Percentiles rank a stretch among this genome's conserved stretches.
Evolutionary conservation across 805 yeast genomes (phyloP).

Genomic region (Ogataea angusta): DNA sequence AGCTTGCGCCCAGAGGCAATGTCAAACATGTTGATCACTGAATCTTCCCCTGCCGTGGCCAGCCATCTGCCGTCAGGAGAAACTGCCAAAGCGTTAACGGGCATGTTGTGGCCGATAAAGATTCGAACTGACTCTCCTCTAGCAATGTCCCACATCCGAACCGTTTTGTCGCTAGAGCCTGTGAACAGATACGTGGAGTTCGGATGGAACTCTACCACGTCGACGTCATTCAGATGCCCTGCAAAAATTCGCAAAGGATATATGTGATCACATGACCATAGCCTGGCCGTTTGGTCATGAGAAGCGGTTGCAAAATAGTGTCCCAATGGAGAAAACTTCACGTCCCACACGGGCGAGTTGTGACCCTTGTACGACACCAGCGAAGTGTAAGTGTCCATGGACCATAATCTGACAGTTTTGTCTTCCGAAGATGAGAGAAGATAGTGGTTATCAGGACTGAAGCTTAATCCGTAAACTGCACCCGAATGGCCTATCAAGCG

Average conservation of each 20-base stretch:
- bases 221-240: conserved; percentile 96
- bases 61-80: conserved; percentile 97
- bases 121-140: conserved; percentile 87
- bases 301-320: conserved; percentile 98
- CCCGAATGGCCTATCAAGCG: conserved; percentile 90
- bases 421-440: conserved; percentile 86
- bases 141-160: conserved; percentile 96
- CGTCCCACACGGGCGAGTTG: conserved; percentile 97
- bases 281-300: conserved; percentile 94
- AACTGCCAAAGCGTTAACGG: conserved; percentile 79
- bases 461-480: conserved; percentile 84
- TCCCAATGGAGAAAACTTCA: conserved; percentile 88
- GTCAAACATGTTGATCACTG: conserved; percentile 88
- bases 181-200: conserved; percentile 92
- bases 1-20: conserved; percentile 84
- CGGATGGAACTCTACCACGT: conserved; percentile 92
- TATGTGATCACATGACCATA: conserved; percentile 98
- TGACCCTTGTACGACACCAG: conserved; percentile 96
- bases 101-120: conserved; percentile 89
- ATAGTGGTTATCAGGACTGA: conserved; percentile 85
- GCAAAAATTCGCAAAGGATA: conserved; percentile 95
- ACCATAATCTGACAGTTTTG: conserved; percentile 90
- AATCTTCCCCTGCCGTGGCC: conserved; percentile 93
- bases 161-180: conserved; percentile 92
- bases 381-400: conserved; percentile 83